These are phyloP conservation scores for Pouteria glomerata DNA, from an alignment of 148 eudicot species.

Conservation along the genomic window DNA sequence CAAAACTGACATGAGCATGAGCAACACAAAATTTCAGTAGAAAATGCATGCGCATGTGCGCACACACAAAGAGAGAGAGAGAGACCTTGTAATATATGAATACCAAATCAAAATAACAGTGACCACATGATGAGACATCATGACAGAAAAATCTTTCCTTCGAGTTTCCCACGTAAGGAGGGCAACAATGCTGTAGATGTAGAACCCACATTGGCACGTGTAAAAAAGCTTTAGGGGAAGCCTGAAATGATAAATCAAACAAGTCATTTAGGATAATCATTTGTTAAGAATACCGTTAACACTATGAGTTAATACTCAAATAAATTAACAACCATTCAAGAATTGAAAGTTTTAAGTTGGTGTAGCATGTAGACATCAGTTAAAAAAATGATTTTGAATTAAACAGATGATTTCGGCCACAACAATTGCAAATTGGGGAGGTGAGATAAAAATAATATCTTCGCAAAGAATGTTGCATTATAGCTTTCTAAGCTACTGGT, in stretches of 20 bases:
- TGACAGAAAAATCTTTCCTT: constrained; percentile 87
- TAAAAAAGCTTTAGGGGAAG: constrained; percentile 67
- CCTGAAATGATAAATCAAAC: constrained; percentile 46
- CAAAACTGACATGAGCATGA: too few species aligned
- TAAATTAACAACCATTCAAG: not conserved
- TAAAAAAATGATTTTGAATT: too few species aligned
- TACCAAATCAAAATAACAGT: constrained; percentile 74
- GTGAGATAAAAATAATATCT: not conserved
- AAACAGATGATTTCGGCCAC: not conserved
- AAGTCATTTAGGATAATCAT: constrained; percentile 6
- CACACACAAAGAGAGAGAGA: too few species aligned
- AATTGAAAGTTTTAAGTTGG: not conserved
- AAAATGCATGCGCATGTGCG: too few species aligned
- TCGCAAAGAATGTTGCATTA: not conserved
- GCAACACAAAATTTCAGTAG: too few species aligned
- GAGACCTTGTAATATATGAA: constrained; percentile 77
- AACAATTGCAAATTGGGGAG: not conserved
- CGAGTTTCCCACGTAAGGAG: constrained; percentile 95
- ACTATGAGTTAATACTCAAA: not conserved
- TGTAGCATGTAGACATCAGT: not conserved
- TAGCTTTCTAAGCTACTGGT: not conserved
- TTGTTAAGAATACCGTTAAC: not conserved
- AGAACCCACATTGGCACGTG: constrained; percentile 95
- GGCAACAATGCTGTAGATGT: constrained; percentile 84
- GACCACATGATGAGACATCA: constrained; percentile 97